Evolutionary conservation across 257 asterid genomes (phyloP), one percentile per base, ranked within the genome.

Genomic region (Plantago ovata): DNA sequence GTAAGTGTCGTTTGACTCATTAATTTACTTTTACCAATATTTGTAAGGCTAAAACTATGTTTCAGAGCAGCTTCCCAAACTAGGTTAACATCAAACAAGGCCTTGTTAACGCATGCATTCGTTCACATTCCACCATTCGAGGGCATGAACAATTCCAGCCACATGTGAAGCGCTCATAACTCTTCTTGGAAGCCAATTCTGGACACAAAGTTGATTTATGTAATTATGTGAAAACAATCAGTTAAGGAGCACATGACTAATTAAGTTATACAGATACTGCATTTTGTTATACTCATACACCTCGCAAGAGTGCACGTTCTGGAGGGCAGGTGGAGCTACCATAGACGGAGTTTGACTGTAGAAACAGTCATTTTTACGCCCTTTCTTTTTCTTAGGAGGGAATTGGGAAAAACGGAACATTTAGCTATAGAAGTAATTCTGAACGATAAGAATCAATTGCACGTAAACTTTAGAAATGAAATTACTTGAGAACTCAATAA

Each of bases 131-230:
- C 94, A 81, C 10, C 79, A 88, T 71, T 87, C 91, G 3, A 82
- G 10, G 3, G 79, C 89, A 20, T 87, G 95, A 60, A 87, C 23
- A 13, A 87, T 82, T 40, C 95, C 95, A 13, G 88, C 91, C 46
- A 78, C 75, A 11, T 86, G 80, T 71, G 78, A 77, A 3, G 94
- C 94, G n/a, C n/a, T n/a, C n/a, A n/a, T n/a, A n/a, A n/a, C n/a
- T n/a, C n/a, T n/a, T n/a, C n/a, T n/a, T n/a, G 87, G 90, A 73
- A 84, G 38, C 95, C 94, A 87, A 51, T 84, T 84, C 95, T 83
- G 69, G 44, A 63, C 41, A 55, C 19, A 48, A 20, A 24, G 14
- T 15, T 28, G 8, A 7, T 13, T 38, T 38, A 38, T 13, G 8
- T 1, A n/a, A n/a, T n/a, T n/a, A n/a, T n/a, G n/a, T n/a, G n/a